Evolutionary conservation across 208 protist genomes (phyloP).

Genomic region (Leishmania aethiopica): DNA sequence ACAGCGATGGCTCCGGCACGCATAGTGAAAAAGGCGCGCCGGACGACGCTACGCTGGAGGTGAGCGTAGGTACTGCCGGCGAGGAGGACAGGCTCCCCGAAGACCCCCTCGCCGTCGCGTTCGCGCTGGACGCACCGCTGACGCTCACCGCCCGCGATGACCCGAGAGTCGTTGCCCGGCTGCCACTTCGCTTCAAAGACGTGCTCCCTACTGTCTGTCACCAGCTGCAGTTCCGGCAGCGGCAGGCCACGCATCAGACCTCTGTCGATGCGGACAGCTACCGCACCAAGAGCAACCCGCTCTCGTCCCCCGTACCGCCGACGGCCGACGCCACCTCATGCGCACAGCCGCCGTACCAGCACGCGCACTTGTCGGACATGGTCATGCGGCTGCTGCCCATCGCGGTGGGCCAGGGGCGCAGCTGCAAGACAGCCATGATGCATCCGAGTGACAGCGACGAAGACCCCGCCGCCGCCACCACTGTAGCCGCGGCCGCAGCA

Average conservation of each 20-base stretch:
- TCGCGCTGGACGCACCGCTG: constrained; percentile 24
- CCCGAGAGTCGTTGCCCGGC: constrained; percentile 18
- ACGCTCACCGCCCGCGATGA: constrained; percentile 32
- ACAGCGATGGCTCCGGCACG: not conserved
- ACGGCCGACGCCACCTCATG: not conserved
- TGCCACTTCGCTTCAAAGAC: constrained; percentile 26
- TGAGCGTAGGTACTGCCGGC: not conserved
- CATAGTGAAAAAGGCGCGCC: not conserved
- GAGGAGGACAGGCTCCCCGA: not conserved
- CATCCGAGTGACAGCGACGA: constrained; percentile 11
- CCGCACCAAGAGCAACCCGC: not conserved
- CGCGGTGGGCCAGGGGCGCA: constrained; percentile 21
- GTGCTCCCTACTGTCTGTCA: constrained; percentile 19
- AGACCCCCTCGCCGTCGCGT: constrained; percentile 20
- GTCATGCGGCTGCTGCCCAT: constrained; percentile 17
- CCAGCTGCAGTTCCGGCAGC: constrained; percentile 28
- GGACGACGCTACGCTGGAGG: not conserved
- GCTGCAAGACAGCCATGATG: constrained; percentile 21
- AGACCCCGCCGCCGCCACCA: not conserved
- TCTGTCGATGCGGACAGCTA: constrained; percentile 1
- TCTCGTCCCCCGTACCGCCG: not conserved
- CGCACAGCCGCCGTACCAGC: not conserved
- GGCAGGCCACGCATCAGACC: constrained; percentile 25
- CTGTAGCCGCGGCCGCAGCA: not conserved
- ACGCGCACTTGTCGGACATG: constrained; percentile 21